Evolutionary conservation across 2,329 filamentous ascomycete genomes (phyloP).

Genomic region (Fusarium sacchari): DNA sequence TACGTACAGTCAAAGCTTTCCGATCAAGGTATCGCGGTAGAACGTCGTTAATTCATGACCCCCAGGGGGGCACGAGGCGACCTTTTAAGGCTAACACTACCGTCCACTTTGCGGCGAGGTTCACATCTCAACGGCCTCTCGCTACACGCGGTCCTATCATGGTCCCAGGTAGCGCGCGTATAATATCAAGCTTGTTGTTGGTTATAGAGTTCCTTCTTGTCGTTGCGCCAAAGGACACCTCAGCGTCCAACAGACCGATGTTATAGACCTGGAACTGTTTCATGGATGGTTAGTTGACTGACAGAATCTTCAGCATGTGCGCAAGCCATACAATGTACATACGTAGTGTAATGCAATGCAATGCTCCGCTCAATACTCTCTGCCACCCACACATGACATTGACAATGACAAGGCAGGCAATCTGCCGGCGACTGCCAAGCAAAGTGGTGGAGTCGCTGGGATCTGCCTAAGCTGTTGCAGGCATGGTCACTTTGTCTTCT

Average conservation of each 20-base stretch:
- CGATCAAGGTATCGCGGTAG: slow-evolving; percentile 13
- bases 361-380: slow-evolving; percentile 18
- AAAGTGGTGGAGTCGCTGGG: slow-evolving; percentile 19
- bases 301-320: slow-evolving; percentile 19
- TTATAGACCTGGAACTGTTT: not conserved
- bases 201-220: not conserved
- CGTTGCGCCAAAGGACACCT: not conserved
- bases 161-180: slow-evolving; percentile 15
- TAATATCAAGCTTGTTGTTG: slow-evolving; percentile 4
- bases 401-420: slow-evolving; percentile 25
- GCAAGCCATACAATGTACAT: not conserved
- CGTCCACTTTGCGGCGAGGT: slow-evolving; percentile 4
- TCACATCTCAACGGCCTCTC: slow-evolving; percentile 24
- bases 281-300: not conserved
- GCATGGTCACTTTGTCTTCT: slow-evolving; percentile 16
- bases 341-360: not conserved
- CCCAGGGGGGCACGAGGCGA: slow-evolving; percentile 1
- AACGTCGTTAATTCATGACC: slow-evolving; percentile 20
- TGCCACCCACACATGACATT: slow-evolving; percentile 1
- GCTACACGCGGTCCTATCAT: slow-evolving; percentile 32
- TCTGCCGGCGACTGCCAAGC: slow-evolving; percentile 30
- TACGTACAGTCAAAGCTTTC: slow-evolving; percentile 3
- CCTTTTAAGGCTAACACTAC: slow-evolving; percentile 18
- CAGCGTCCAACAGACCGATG: not conserved
- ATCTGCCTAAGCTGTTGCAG: slow-evolving; percentile 24